Percentiles rank a stretch among this genome's conserved stretches.
Evolutionary conservation across 2,329 filamentous ascomycete genomes (phyloP).

Genomic region (Monosporascus sp.): DNA sequence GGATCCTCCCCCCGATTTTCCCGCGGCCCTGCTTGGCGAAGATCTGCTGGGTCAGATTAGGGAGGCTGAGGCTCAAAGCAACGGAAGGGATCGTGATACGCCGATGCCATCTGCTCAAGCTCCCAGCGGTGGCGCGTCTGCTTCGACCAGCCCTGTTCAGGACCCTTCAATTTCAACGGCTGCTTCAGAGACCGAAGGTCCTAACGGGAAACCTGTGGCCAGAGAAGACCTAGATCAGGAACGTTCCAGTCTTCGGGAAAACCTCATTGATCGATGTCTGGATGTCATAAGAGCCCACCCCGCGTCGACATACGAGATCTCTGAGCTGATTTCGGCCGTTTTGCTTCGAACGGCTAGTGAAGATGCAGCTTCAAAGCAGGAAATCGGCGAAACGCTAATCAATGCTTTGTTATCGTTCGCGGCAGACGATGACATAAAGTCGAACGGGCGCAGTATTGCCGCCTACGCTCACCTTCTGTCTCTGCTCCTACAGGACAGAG

Average conservation of each 20-base stretch:
- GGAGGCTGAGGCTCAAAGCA: slow-evolving; percentile 9
- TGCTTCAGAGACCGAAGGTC: slow-evolving; percentile 11
- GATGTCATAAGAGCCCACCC: slow-evolving; percentile 87
- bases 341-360: slow-evolving; percentile 53
- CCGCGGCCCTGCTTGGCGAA: slow-evolving; percentile 18
- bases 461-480: slow-evolving; percentile 91
- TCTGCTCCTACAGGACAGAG: slow-evolving; percentile 74
- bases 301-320: slow-evolving; percentile 82
- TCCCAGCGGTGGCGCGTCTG: slow-evolving; percentile 18
- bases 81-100: slow-evolving; percentile 14
- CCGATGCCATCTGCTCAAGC: slow-evolving; percentile 17
- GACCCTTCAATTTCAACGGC: slow-evolving; percentile 11
- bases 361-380: slow-evolving; percentile 50
- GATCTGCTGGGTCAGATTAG: slow-evolving; percentile 17
- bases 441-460: slow-evolving; percentile 59
- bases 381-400: slow-evolving; percentile 77
- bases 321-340: slow-evolving; percentile 76
- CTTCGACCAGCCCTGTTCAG: slow-evolving; percentile 16
- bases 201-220: slow-evolving; percentile 40
- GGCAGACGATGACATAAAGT: slow-evolving; percentile 58
- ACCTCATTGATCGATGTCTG: slow-evolving; percentile 82
- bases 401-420: slow-evolving; percentile 72
- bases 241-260: slow-evolving; percentile 65
- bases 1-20: slow-evolving; percentile 18
- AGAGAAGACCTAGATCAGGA: slow-evolving; percentile 76